These are phyloP conservation scores for Chaetomiaceae sp. DNA, from an alignment of 2,329 filamentous ascomycete genomes.

Conservation along the genomic window DNA sequence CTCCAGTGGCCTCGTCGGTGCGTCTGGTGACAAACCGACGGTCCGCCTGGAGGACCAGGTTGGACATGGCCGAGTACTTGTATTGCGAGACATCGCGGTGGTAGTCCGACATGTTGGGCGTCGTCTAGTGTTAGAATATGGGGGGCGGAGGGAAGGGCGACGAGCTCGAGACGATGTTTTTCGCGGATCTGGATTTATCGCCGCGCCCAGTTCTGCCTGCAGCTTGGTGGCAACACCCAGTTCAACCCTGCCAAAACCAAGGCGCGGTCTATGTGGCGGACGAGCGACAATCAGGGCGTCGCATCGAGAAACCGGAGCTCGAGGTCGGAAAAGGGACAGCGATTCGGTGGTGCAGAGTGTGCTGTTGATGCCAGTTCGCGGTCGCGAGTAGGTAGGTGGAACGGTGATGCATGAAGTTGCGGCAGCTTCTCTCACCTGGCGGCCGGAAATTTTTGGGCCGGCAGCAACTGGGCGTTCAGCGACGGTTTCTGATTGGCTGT, in stretches of 20 bases:
- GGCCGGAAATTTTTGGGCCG: conserved; percentile 23
- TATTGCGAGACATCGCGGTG: conserved; percentile 88
- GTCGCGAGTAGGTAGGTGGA: conserved; percentile 4
- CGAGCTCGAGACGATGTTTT: background rate
- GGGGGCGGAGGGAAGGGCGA: background rate
- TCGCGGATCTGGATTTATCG: conserved; percentile 5
- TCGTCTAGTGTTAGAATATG: conserved; percentile 6
- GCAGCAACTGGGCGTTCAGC: background rate
- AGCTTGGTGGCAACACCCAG: conserved; percentile 17
- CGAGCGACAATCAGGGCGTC: background rate
- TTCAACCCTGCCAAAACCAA: conserved; percentile 16
- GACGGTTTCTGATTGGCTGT: conserved; percentile 21
- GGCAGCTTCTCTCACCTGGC: background rate
- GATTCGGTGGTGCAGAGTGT: background rate
- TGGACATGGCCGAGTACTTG: conserved; percentile 99
- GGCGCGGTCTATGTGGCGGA: conserved; percentile 13
- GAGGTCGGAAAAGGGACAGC: background rate
- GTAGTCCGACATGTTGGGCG: conserved; percentile 65
- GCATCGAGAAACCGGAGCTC: conserved; percentile 16
- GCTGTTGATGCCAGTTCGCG: conserved; percentile 4
- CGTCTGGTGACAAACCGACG: conserved; percentile 89
- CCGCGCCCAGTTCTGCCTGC: conserved; percentile 8
- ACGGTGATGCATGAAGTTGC: conserved; percentile 4
- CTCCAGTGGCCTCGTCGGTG: conserved; percentile 91
- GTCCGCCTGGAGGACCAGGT: conserved; percentile 99